Evolutionary conservation across 2,329 filamentous ascomycete genomes (phyloP).

Genomic region (Aureobasidium leucospermi): DNA sequence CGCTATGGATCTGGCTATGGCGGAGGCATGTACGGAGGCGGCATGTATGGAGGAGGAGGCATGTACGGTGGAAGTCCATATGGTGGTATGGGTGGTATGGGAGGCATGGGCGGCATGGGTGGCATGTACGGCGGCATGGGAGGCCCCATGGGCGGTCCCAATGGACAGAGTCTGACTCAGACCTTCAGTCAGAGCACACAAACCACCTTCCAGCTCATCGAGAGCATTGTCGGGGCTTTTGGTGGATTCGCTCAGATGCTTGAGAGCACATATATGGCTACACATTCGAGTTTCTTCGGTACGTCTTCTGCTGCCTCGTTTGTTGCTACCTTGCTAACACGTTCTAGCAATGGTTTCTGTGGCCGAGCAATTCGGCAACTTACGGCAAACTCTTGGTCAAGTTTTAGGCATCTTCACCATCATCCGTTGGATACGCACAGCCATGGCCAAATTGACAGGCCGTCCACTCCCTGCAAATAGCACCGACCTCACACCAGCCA

Average conservation of each 20-base stretch:
- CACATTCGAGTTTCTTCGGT: conserved; percentile 98
- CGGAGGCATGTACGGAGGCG: conserved; percentile 32
- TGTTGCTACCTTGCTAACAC: background rate
- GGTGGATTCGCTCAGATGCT: conserved; percentile 98
- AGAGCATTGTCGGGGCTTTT: conserved; percentile 93
- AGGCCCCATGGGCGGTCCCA: conserved; percentile 58
- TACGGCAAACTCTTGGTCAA: conserved; percentile 87
- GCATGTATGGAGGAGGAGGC: conserved; percentile 24
- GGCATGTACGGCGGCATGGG: conserved; percentile 28
- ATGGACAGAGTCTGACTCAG: conserved; percentile 90
- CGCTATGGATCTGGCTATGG: conserved; percentile 40
- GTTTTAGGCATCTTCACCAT: conserved; percentile 92
- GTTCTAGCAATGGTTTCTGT: conserved; percentile 87
- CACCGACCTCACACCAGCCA: conserved; percentile 76
- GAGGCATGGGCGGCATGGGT: conserved; percentile 6
- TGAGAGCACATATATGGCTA: conserved; percentile 99
- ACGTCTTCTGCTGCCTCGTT: conserved; percentile 21
- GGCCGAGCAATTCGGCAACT: conserved; percentile 90
- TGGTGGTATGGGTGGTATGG: conserved; percentile 24
- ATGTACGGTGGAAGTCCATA: conserved; percentile 26
- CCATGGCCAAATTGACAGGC: conserved; percentile 87
- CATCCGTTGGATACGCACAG: conserved; percentile 86
- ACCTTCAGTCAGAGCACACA: conserved; percentile 92
- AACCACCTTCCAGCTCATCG: conserved; percentile 96
- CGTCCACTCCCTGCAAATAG: conserved; percentile 83